These are phyloP conservation scores for Musa balbisiana DNA, from an alignment of 202 grass and related monocot species.

Conservation along the genomic window DNA sequence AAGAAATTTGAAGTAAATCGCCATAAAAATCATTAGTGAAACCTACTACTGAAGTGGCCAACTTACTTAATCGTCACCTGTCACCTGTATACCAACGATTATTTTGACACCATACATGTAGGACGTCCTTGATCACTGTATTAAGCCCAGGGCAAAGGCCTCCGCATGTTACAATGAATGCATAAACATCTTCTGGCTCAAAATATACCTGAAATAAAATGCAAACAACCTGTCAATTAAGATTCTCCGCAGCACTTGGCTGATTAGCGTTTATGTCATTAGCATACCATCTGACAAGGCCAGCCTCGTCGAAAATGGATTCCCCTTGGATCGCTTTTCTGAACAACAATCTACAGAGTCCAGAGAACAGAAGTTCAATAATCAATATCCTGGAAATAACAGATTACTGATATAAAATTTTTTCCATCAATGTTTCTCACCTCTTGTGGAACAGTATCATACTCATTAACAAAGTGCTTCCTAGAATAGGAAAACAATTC, in stretches of 20 bases:
- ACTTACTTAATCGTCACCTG: conserved; percentile 41
- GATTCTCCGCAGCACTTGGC: neutral
- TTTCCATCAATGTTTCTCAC: conserved; percentile 23
- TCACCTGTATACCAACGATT: conserved; percentile 80
- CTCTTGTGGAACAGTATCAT: conserved; percentile 87
- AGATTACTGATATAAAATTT: neutral
- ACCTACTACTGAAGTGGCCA: neutral
- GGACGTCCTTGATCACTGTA: conserved; percentile 91
- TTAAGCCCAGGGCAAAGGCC: conserved; percentile 91
- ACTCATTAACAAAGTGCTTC: conserved; percentile 77
- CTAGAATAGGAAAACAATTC: conserved; percentile 30
- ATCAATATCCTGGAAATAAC: neutral
- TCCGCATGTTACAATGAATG: conserved; percentile 96
- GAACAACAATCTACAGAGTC: conserved; percentile 61
- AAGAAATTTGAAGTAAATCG: neutral
- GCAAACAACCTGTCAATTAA: neutral
- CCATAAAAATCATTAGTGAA: neutral
- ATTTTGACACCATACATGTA: conserved; percentile 69
- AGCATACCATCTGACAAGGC: conserved; percentile 68
- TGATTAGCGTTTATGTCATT: neutral
- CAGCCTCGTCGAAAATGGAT: conserved; percentile 81
- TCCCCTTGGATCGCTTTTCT: conserved; percentile 58
- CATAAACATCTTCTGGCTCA: conserved; percentile 71
- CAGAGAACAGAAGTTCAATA: neutral
- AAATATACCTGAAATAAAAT: conserved; percentile 62